A percentile compares a stretch with the other conserved stretches of the same genome.
Evolutionary conservation across 202 grass and related monocot species (phyloP).

Genomic region (Musa balbisiana): DNA sequence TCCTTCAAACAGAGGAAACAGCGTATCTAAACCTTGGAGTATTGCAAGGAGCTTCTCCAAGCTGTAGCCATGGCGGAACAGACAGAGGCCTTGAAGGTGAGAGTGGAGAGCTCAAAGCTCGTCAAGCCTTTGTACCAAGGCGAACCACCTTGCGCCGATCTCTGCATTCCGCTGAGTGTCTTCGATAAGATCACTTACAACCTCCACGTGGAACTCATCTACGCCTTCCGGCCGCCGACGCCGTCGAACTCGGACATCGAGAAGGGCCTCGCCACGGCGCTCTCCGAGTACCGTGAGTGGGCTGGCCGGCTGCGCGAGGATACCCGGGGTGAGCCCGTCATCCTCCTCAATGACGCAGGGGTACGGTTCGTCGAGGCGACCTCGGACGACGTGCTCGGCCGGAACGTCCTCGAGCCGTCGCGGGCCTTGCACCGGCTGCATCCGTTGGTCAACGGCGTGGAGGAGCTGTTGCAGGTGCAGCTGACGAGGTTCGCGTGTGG

Average conservation of each 20-base stretch:
- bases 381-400: slow-evolving; percentile 28
- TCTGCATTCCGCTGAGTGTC: slow-evolving; percentile 33
- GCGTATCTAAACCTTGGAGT: too few relatives aligned
- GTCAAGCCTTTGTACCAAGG: slow-evolving; percentile 32
- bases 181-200: slow-evolving; percentile 54
- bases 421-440: slow-evolving; percentile 32
- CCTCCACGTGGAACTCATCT: slow-evolving; percentile 48
- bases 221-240: slow-evolving; percentile 47
- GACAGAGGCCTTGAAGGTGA: slow-evolving; percentile 33
- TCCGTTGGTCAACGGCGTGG: slow-evolving; percentile 24
- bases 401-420: slow-evolving; percentile 33
- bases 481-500: slow-evolving; percentile 57
- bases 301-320: slow-evolving; percentile 33
- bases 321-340: slow-evolving; percentile 15
- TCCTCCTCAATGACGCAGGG: slow-evolving; percentile 45
- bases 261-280: slow-evolving; percentile 33
- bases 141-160: background rate
- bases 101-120: slow-evolving; percentile 39
- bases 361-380: slow-evolving; percentile 39
- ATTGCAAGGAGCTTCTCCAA: background rate
- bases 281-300: slow-evolving; percentile 44
- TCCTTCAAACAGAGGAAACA: too few relatives aligned
- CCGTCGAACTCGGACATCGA: slow-evolving; percentile 39
- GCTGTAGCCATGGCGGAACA: background rate
- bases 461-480: slow-evolving; percentile 48